phyloP scores from a whole-genome alignment of 768 basidiomycete genomes.

The Serendipita vermifera region DNA sequence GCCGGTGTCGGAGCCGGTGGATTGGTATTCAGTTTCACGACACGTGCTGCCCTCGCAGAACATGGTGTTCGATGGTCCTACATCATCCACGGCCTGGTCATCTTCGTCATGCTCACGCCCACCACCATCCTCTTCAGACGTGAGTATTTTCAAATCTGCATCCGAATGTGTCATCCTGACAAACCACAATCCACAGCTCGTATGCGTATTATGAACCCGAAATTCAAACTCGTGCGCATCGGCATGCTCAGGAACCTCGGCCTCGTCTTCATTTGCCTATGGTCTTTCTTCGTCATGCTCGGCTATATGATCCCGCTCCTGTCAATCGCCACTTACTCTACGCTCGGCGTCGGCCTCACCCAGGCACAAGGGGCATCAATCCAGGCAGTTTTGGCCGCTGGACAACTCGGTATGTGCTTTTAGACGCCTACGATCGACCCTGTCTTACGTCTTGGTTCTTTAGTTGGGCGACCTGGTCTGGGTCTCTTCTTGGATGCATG shows the following conservation, averaged over 20 bases:
- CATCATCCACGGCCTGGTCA: slow-evolving; percentile 23
- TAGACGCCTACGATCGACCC: too few species aligned
- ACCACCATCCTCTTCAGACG: slow-evolving; percentile 19
- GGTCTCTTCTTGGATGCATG: slow-evolving; percentile 20
- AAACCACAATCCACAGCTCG: background rate
- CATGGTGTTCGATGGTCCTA: slow-evolving; percentile 18
- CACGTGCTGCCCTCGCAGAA: slow-evolving; percentile 15
- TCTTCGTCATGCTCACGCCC: slow-evolving; percentile 19
- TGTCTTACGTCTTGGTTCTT: too few species aligned
- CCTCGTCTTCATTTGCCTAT: slow-evolving; percentile 20
- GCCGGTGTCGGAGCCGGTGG: slow-evolving; percentile 20
- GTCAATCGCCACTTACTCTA: slow-evolving; percentile 23
- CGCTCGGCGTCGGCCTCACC: slow-evolving; percentile 18
- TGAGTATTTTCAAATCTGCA: slow-evolving; percentile 17
- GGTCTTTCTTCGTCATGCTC: slow-evolving; percentile 21
- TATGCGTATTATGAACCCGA: slow-evolving; percentile 14
- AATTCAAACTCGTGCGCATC: slow-evolving; percentile 19
- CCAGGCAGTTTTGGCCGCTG: slow-evolving; percentile 23
- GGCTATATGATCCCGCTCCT: slow-evolving; percentile 24
- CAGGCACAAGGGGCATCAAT: slow-evolving; percentile 23
- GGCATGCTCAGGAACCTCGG: slow-evolving; percentile 20
- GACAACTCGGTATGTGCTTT: too few species aligned
- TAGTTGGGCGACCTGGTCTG: slow-evolving; percentile 22
- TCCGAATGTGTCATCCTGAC: background rate
- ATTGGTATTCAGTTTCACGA: slow-evolving; percentile 14